phyloP scores from a whole-genome alignment of 208 protist species.

The Sergeia podlipaevii region DNA sequence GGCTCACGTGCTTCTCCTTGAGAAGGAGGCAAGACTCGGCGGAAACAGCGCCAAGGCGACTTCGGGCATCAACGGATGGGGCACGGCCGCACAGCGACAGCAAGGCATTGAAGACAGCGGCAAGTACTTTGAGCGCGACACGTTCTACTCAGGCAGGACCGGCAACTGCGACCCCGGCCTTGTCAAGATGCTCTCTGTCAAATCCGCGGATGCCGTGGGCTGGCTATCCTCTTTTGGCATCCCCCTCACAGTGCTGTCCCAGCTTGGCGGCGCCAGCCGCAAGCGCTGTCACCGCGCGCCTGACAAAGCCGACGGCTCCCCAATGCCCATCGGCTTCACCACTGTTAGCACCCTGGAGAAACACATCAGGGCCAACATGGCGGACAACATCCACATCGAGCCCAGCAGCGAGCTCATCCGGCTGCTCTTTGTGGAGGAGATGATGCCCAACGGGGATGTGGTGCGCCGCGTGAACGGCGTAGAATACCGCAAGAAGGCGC shows the following conservation, averaged over 20 bases:
- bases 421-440: no score
- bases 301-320: constrained; percentile 64
- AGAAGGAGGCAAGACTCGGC: constrained; percentile 87
- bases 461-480: constrained; percentile 40
- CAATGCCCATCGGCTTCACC: constrained; percentile 86
- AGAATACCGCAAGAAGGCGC: constrained; percentile 20
- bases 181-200: constrained; percentile 79
- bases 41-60: constrained; percentile 97
- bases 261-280: constrained; percentile 88
- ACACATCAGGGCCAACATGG: constrained; percentile 59
- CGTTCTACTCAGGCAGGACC: constrained; percentile 54
- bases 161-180: constrained; percentile 69
- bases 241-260: constrained; percentile 75
- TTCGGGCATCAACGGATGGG: constrained; percentile 94
- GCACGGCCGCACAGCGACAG: constrained; percentile 81
- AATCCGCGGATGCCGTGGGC: constrained; percentile 68
- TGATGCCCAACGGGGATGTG: no score
- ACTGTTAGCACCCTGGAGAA: constrained; percentile 85
- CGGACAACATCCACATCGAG: constrained; percentile 63
- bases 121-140: constrained; percentile 84
- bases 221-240: constrained; percentile 84
- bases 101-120: constrained; percentile 53
- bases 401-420: no score
- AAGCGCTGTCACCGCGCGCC: constrained; percentile 87
- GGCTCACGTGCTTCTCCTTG: constrained; percentile 86